Evolutionary conservation across 768 basidiomycete species (phyloP), one percentile per base, ranked within the genome.

Genomic region (Tephrocybe sp.): DNA sequence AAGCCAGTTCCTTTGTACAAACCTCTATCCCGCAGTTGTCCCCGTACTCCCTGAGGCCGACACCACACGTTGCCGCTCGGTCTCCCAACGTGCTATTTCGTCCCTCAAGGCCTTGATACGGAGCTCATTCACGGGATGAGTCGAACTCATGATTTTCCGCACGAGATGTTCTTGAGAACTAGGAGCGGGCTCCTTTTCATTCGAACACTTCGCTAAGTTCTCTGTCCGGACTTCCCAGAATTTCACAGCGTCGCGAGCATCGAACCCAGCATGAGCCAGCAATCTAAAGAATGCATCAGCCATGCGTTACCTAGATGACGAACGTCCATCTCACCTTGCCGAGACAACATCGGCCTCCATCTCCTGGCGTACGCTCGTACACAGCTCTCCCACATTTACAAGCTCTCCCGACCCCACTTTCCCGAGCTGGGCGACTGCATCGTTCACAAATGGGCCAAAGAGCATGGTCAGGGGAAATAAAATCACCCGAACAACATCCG

Each of bases 371-470:
- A 84, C 73, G 53, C 83, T 90, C 40, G 86, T 91, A 63, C 93
- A 95, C 45, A 81, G 77, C 58, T 88, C 85, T 21, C 83, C 83
- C 2, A 87, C 68, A 65, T 84, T 87, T 43, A 76, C 73, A 33
- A 95, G 74, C 62, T 95, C 87, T 2, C 84, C 83, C 10, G 86
- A 84, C 2, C 90, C 86, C 1, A 88, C 78, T 63, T 85, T 86
- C 21, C 91, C 86, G 47, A 93, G 60, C 45, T 89, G 83, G 0
- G 86, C 91, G 21, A 98, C 79, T 2, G 92, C 94, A 60, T 99
- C 96, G 62, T 96, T 95, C 52, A 98, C 84, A 65, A 98, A 97
- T 1, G 96, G 96, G 0, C 96, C 95, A 50, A 98, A 84, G 8
- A 94, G 62, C 87, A 90, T 93, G 3, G 92, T 97, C 43, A 94